A percentile compares a stretch with the other conserved stretches of the same genome.
Evolutionary conservation across 169 alveolate genomes (phyloP).

Genomic region (Eimeria praecox): DNA sequence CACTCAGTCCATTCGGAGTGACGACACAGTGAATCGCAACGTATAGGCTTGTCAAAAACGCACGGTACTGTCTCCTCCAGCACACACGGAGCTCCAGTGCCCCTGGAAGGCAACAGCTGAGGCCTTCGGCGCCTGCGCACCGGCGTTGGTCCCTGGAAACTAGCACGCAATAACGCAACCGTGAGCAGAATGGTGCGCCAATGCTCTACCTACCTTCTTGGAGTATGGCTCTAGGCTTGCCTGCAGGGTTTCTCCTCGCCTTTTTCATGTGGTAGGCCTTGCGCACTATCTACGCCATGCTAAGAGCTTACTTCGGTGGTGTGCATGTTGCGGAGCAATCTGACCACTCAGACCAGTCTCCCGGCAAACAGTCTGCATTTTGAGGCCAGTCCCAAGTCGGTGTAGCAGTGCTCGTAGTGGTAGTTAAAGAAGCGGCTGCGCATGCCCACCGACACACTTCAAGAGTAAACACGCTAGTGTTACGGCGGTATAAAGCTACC

Average conservation of each 20-base stretch:
- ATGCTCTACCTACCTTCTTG: background rate
- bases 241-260: background rate
- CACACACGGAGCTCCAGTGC: constrained; percentile 58
- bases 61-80: constrained; percentile 62
- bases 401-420: constrained; percentile 60
- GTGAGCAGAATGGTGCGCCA: background rate
- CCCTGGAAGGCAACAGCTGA: constrained; percentile 65
- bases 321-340: constrained; percentile 68
- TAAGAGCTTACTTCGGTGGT: constrained; percentile 38
- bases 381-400: constrained; percentile 74
- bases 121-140: constrained; percentile 72
- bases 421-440: constrained; percentile 73
- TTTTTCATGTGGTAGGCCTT: background rate
- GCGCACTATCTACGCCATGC: background rate
- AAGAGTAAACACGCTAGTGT: background rate
- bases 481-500: background rate
- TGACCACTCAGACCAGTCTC: constrained; percentile 72
- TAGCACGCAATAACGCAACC: constrained; percentile 19
- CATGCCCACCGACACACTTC: background rate
- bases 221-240: background rate
- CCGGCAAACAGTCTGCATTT: constrained; percentile 67
- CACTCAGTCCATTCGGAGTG: constrained; percentile 71
- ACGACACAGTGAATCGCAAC: constrained; percentile 57
- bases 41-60: constrained; percentile 40
- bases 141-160: constrained; percentile 21